Conservation (phyloP, 2,329 filamentous ascomycete genomes). For the Chalaropsis ovoidea region DNA sequence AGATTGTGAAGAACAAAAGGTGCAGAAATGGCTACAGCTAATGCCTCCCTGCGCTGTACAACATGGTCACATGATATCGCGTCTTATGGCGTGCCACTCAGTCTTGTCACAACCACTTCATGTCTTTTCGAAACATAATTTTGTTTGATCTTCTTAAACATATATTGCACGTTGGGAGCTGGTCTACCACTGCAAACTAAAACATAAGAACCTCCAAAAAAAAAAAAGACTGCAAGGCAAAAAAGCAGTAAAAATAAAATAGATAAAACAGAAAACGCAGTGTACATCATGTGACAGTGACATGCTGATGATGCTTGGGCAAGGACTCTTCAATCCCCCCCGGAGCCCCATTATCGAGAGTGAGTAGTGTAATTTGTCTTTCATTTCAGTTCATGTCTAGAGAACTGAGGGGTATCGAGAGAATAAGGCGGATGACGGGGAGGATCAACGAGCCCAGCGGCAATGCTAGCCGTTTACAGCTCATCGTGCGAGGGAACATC, state of each 20-base stretch:
- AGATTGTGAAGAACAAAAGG: not conserved
- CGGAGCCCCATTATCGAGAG: slow-evolving; percentile 8
- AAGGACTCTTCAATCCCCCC: not conserved
- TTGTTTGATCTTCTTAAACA: not conserved
- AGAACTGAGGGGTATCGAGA: slow-evolving; percentile 18
- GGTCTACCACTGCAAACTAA: slow-evolving; percentile 9
- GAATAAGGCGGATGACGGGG: slow-evolving; percentile 1
- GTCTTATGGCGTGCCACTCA: no score
- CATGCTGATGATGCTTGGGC: not conserved
- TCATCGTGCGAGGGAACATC: slow-evolving; percentile 69
- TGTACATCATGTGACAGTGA: slow-evolving; percentile 7
- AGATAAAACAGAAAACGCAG: slow-evolving; percentile 6
- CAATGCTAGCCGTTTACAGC: slow-evolving; percentile 49
- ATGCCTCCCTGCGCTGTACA: no score
- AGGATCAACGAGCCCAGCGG: slow-evolving; percentile 6
- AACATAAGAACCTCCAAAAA: slow-evolving; percentile 7
- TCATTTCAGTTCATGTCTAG: slow-evolving; percentile 25
- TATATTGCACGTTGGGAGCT: slow-evolving; percentile 7
- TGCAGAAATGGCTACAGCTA: no score
- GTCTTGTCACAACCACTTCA: no score
- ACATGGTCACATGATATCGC: no score
- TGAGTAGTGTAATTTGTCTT: slow-evolving; percentile 25
- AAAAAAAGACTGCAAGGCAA: slow-evolving; percentile 30
- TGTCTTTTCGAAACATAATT: no score
- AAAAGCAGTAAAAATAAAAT: slow-evolving; percentile 32